Base-by-base conservation (phyloP, 2,329 filamentous ascomycete species). In the Sclerotinia spermophila region DNA sequence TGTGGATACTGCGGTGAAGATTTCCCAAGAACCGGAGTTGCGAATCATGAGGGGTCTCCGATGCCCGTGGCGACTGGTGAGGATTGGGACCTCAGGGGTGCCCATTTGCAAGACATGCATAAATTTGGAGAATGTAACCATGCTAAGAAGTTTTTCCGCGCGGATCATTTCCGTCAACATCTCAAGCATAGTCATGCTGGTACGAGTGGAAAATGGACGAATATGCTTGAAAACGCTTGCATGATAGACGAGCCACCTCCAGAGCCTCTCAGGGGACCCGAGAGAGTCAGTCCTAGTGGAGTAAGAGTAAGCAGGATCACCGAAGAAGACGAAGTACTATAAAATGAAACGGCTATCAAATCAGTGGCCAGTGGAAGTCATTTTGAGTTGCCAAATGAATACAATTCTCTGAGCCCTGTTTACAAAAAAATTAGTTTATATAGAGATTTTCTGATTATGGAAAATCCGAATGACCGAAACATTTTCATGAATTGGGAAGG, bases 61-160 rank as follows among this genome's bases (percentile, higher is more conserved):
- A 78, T 81, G 56, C 80, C 80, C 60, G 78, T 82, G 35, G 81
- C 90, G 33, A 97, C 92, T 55, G 91, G 94, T 7, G 88, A 93
- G 68, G 92, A 98, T 79, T 97, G 94, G 94, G 92, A 97, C 67
- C 86, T 89, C 72, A 90, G 96, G 71, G 89, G 94, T 68, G 90
- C 92, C 70, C 96, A 99, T 82, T 83, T 99, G 68, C 94, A 94
- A 78, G 90, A 92, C 76, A 88, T 94, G 74, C 96, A 99, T 84
- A 99, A 99, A 80, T 99, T 97, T 80, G 89, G 94, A 73, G 96
- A 98, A 82, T 99, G 96, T 86, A 99, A 99, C 81, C 94, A 96
- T 78, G 92, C 92, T 75, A 99, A 99, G 85, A 98, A 98, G 81
- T 99, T 99, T 81, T 99, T 92, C 83, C 89, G 96, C 51, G 96